phyloP scores from a whole-genome alignment of 2,329 filamentous ascomycete genomes.

The Diaporthe ilicicola region DNA sequence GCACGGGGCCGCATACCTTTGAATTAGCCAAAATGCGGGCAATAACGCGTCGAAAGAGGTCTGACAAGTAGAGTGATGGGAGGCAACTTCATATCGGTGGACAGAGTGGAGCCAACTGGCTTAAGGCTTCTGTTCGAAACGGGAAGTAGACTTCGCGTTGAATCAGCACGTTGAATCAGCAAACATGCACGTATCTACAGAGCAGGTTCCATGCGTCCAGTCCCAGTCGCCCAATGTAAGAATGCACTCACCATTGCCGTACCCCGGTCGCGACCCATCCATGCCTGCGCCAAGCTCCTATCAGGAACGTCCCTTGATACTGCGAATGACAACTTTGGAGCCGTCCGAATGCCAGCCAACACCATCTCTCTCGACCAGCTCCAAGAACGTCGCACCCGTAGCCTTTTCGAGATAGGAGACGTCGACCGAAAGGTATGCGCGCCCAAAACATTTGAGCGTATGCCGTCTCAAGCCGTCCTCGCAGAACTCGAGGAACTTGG shows the following conservation, averaged over 20 bases:
- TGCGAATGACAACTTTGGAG: conserved; percentile 78
- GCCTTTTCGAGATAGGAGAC: conserved; percentile 73
- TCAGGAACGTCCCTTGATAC: conserved; percentile 51
- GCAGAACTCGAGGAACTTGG: conserved; percentile 82
- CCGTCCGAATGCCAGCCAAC: conserved; percentile 88
- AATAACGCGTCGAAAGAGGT: background rate
- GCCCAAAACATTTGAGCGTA: conserved; percentile 86
- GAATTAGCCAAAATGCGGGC: conserved; percentile 15
- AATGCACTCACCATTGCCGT: conserved; percentile 15
- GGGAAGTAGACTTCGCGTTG: background rate
- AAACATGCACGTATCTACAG: conserved; percentile 14
- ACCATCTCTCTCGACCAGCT: conserved; percentile 71
- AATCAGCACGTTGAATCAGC: conserved; percentile 3
- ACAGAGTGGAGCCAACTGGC: conserved; percentile 4
- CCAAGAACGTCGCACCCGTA: conserved; percentile 75
- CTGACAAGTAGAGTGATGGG: background rate
- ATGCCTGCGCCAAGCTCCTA: background rate
- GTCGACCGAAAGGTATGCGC: conserved; percentile 80
- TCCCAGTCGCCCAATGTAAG: background rate
- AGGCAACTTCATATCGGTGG: background rate
- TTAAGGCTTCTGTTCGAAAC: background rate
- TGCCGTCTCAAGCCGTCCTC: conserved; percentile 78
- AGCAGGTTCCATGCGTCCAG: background rate
- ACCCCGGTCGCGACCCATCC: background rate
- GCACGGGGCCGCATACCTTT: background rate